Evolutionary conservation across 1,139 yeast genomes (phyloP).

Genomic region (Blastobotrys indianensis): DNA sequence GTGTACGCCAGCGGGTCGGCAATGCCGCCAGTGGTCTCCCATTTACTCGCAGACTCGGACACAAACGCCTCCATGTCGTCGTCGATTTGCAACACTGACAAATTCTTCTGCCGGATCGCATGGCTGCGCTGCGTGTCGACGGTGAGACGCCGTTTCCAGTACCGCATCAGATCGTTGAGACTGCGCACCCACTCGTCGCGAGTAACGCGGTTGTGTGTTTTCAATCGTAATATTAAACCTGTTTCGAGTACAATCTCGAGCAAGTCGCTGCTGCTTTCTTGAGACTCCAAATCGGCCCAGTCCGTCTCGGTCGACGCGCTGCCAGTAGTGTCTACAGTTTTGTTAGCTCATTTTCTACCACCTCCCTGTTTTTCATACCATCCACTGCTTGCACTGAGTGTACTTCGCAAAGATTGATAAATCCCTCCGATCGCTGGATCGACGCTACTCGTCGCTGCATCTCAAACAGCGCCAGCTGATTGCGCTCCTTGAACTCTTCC

Average conservation of each 20-base stretch:
- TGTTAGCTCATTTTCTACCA: slow-evolving; percentile 1
- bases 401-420: slow-evolving; percentile 55
- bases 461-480: slow-evolving; percentile 54
- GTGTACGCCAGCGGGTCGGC: slow-evolving; percentile 52
- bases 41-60: slow-evolving; percentile 43
- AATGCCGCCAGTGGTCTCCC: slow-evolving; percentile 51
- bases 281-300: slow-evolving; percentile 5
- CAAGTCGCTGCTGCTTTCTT: slow-evolving; percentile 33
- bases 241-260: slow-evolving; percentile 52
- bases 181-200: slow-evolving; percentile 64
- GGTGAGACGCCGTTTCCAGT: slow-evolving; percentile 52
- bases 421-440: slow-evolving; percentile 52
- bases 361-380: not conserved
- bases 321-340: not conserved
- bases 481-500: slow-evolving; percentile 45
- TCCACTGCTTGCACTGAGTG: slow-evolving; percentile 9
- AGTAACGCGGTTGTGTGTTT: slow-evolving; percentile 46
- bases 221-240: slow-evolving; percentile 39
- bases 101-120: slow-evolving; percentile 43
- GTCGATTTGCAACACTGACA: slow-evolving; percentile 43
- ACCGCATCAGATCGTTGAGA: slow-evolving; percentile 41
- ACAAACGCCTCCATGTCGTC: slow-evolving; percentile 57
- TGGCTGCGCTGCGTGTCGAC: slow-evolving; percentile 40
- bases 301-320: slow-evolving; percentile 3
- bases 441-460: slow-evolving; percentile 55